Conservation (phyloP, 202 grass and related monocot genomes). For the Digitaria exilis region DNA sequence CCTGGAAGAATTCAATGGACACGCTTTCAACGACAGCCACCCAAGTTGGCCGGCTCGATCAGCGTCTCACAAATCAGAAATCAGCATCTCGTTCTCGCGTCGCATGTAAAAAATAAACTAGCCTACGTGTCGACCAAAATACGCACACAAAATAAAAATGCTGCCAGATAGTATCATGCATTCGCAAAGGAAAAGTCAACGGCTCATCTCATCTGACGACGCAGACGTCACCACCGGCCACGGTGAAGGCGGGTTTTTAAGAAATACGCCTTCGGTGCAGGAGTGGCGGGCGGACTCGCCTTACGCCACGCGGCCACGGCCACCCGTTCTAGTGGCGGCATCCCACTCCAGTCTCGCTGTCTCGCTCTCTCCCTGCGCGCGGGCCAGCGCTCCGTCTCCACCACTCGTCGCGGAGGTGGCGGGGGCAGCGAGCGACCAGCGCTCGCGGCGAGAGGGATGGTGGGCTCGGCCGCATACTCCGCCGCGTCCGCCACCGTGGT, state of each 20-base stretch:
- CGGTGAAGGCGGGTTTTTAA: neutral
- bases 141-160: neutral
- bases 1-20: neutral
- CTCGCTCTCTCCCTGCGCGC: neutral
- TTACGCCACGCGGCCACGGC: neutral
- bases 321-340: neutral
- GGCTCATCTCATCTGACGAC: neutral
- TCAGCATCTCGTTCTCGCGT: too few relatives aligned
- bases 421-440: neutral
- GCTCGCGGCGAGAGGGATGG: slow-evolving; percentile 17
- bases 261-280: neutral
- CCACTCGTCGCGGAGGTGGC: slow-evolving; percentile 11
- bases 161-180: neutral
- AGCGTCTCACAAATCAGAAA: neutral
- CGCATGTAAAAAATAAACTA: neutral
- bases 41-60: neutral
- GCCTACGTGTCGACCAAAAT: neutral
- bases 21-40: slow-evolving; percentile 22
- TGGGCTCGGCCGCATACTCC: slow-evolving; percentile 44
- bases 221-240: neutral
- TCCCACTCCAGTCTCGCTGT: neutral
- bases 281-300: neutral
- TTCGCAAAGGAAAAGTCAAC: neutral
- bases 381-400: slow-evolving; percentile 9
- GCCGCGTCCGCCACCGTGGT: slow-evolving; percentile 52